A percentile compares a stretch with the other conserved stretches of the same genome.
phyloP scores from a whole-genome alignment of 768 basidiomycete species.

The Tylopilus cervinicoccineus region DNA sequence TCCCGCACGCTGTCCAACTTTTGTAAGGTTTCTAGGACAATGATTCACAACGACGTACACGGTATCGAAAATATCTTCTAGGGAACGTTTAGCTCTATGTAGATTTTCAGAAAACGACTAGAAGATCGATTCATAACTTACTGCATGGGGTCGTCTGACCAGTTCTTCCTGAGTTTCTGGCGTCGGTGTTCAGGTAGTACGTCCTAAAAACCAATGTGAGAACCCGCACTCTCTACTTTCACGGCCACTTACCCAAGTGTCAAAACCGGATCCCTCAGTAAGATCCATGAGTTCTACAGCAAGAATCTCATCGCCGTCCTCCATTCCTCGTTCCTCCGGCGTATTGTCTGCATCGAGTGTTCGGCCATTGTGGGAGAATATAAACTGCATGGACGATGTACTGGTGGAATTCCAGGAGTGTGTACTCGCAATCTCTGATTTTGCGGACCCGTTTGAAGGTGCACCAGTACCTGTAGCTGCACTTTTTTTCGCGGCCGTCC shows the following conservation, averaged over 20 bases:
- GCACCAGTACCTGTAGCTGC: slow-evolving; percentile 21
- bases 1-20: slow-evolving; percentile 61
- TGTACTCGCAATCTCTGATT: slow-evolving; percentile 46
- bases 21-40: background rate
- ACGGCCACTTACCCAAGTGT: slow-evolving; percentile 52
- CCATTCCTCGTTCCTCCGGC: slow-evolving; percentile 83
- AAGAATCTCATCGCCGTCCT: slow-evolving; percentile 84
- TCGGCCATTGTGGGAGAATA: slow-evolving; percentile 82
- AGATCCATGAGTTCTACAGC: slow-evolving; percentile 91
- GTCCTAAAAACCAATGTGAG: slow-evolving; percentile 41
- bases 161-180: slow-evolving; percentile 75
- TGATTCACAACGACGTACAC: slow-evolving; percentile 52
- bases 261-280: slow-evolving; percentile 61
- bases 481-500: slow-evolving; percentile 44
- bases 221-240: background rate
- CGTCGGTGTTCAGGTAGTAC: slow-evolving; percentile 60
- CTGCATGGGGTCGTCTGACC: slow-evolving; percentile 75
- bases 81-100: slow-evolving; percentile 61
- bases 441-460: slow-evolving; percentile 47
- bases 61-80: slow-evolving; percentile 82
- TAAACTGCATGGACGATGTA: slow-evolving; percentile 62
- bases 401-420: slow-evolving; percentile 38
- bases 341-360: slow-evolving; percentile 79
- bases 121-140: slow-evolving; percentile 34
- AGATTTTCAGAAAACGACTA: background rate